Base-by-base conservation (phyloP, 768 basidiomycete species). In the Dendrothele bispora region DNA sequence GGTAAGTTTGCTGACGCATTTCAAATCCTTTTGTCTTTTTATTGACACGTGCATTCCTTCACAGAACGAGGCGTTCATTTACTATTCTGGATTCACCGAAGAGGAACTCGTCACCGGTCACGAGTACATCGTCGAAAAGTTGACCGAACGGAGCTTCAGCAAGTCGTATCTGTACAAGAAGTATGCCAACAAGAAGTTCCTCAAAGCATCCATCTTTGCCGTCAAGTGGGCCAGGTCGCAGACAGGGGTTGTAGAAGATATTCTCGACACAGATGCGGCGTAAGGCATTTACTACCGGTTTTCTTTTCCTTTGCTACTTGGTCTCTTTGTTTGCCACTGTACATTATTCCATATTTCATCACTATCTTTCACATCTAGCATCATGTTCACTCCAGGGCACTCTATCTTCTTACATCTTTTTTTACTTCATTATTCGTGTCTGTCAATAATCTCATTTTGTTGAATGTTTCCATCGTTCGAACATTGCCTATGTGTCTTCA, bases 141-240 rank as follows among this genome's bases (percentile, higher is more conserved):
- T 99, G 37, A 73, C 79, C 2, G 90, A 92, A 54, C 70, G 79
- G 6, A 82, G 83, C 55, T 98, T 98, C 66, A 74, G 82, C n/a
- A 75, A 81, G 41, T 82, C 86, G 57, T 92, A 93, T 68, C 86
- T 94, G 30, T 95, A 83, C 82, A 88, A 88, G 76, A 98, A 99
- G 74, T 99, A 98, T 67, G 84, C 92, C 37, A 82, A 90, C 78
- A 97, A 95, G 84, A 95, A 93, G 69, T 98, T 97, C 80, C 83
- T 98, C 64, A 92, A 95, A 68, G 95, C 88, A 25, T 85, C 87
- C 17, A 65, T 79, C 30, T 91, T 83, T 60, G 88, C 88, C 35
- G 75, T 88, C 60, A 79, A 86, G 47, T 88, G 85, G 85, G 86
- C 87, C 36, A 79, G 72, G 56, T 68, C 63, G 32, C 75, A 82